Evolutionary conservation across 2,329 filamentous ascomycete species (phyloP).

Genomic region (Myriangium duriaei): DNA sequence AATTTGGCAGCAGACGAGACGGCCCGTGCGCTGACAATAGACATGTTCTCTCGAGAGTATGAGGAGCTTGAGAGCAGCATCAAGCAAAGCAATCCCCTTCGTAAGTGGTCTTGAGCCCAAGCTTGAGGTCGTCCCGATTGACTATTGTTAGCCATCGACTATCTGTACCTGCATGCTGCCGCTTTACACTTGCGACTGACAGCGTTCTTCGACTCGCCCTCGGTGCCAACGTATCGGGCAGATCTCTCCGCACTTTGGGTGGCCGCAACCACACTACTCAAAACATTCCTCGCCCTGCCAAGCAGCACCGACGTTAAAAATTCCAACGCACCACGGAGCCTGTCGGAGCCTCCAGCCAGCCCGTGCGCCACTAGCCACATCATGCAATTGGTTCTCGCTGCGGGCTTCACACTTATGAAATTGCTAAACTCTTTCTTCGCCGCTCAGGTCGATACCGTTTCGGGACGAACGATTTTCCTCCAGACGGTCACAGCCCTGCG

Average conservation of each 20-base stretch:
- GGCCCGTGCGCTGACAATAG: constrained; percentile 23
- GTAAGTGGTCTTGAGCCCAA: constrained; percentile 28
- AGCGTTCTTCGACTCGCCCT: constrained; percentile 69
- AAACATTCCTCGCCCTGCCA: constrained; percentile 52
- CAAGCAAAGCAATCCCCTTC: constrained; percentile 15
- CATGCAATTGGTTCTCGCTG: constrained; percentile 75
- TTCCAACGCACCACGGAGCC: constrained; percentile 4
- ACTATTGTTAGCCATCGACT: constrained; percentile 38
- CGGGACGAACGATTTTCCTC: constrained; percentile 57
- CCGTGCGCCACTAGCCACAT: constrained; percentile 64
- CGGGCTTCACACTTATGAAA: constrained; percentile 64
- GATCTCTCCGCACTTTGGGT: constrained; percentile 67
- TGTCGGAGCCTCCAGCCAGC: constrained; percentile 15
- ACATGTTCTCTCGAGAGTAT: constrained; percentile 25
- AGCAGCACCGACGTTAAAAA: constrained; percentile 17
- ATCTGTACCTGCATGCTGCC: constrained; percentile 58
- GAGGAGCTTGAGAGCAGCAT: constrained; percentile 25
- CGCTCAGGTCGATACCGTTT: constrained; percentile 55
- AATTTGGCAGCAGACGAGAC: constrained; percentile 38
- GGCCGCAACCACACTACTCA: constrained; percentile 56
- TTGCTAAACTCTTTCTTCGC: constrained; percentile 65
- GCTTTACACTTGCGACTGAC: constrained; percentile 64
- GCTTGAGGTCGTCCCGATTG: constrained; percentile 43
- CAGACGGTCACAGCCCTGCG: constrained; percentile 58
- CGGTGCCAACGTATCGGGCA: constrained; percentile 57